phyloP scores from a whole-genome alignment of 2,329 filamentous ascomycete genomes.

The Botrytis cinerea region DNA sequence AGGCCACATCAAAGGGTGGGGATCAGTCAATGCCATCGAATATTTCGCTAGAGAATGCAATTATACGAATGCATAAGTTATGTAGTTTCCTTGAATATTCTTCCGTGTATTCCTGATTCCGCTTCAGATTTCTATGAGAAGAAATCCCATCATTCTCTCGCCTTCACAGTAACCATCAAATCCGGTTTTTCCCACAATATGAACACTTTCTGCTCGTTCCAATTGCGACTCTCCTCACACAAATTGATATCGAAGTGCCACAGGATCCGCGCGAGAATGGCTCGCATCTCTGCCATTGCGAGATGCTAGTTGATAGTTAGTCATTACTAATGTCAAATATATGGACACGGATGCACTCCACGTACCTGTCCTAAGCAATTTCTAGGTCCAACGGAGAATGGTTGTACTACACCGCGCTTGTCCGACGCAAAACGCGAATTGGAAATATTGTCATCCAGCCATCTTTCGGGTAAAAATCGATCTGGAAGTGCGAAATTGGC shows the following conservation, averaged over 20 bases:
- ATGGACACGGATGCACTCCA: neutral
- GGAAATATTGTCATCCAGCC: neutral
- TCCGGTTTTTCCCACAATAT: neutral
- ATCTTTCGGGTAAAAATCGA: neutral
- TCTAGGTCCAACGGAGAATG: neutral
- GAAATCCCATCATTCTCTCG: no score
- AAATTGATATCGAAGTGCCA: neutral
- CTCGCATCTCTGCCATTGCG: neutral
- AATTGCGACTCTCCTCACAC: neutral
- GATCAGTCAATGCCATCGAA: no score
- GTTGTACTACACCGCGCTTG: neutral
- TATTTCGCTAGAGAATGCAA: no score
- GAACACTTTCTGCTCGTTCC: neutral
- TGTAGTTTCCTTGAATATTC: no score
- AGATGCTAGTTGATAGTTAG: neutral
- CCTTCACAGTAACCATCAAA: neutral
- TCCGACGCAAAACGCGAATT: neutral
- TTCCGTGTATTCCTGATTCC: no score
- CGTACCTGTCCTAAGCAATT: neutral
- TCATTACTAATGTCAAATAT: neutral
- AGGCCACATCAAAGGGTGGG: neutral
- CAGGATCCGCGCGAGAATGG: neutral
- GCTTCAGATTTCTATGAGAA: no score
- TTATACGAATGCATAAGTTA: no score
- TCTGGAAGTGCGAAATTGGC: neutral